Evolutionary conservation across 768 basidiomycete species (phyloP).

Genomic region (Lactarius sp.): DNA sequence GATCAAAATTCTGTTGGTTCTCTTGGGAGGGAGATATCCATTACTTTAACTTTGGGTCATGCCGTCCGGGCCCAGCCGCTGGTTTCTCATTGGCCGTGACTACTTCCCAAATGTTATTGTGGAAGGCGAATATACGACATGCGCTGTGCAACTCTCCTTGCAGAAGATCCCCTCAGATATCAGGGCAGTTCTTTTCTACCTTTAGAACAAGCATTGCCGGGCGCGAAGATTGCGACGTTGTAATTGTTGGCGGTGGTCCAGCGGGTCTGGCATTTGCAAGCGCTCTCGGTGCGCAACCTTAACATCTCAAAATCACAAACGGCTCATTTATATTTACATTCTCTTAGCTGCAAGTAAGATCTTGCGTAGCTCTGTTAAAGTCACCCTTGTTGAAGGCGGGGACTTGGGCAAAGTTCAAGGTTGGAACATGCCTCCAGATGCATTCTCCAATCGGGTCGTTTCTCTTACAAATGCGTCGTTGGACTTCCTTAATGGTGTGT

Average conservation of each 20-base stretch:
- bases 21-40: too few species aligned
- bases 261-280: conserved; percentile 86
- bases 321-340: conserved; percentile 9
- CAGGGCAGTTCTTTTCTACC: background rate
- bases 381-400: conserved; percentile 79
- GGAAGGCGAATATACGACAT: background rate
- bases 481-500: conserved; percentile 57
- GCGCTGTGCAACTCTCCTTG: background rate
- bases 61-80: too few species aligned
- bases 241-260: conserved; percentile 93
- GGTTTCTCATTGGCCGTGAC: background rate
- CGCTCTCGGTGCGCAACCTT: conserved; percentile 62
- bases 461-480: conserved; percentile 77
- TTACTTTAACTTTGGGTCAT: too few species aligned
- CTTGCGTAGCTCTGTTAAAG: conserved; percentile 48
- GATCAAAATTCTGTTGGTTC: too few species aligned
- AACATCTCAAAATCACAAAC: background rate
- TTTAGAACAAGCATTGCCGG: background rate
- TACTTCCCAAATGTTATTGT: background rate
- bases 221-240: conserved; percentile 67
- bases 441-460: conserved; percentile 80
- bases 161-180: background rate
- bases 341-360: conserved; percentile 47
- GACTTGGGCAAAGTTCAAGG: conserved; percentile 61
- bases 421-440: conserved; percentile 54